Conservation (phyloP, 495 filamentous ascomycete genomes). For the Melanomma pulvis-pyrius region DNA sequence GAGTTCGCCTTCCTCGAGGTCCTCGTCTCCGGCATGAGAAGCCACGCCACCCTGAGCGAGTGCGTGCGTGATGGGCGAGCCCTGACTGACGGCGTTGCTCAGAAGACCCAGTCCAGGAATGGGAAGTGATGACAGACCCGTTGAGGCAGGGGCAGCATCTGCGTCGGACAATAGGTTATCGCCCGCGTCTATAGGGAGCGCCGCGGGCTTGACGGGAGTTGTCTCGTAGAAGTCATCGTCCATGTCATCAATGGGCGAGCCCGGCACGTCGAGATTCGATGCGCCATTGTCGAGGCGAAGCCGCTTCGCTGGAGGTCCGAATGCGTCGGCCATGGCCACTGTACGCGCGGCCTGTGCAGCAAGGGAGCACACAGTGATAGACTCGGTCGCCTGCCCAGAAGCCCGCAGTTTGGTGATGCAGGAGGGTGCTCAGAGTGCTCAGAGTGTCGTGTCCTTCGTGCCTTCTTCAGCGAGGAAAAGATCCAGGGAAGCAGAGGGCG, state of each 20-base stretch:
- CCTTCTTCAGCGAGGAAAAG: background rate
- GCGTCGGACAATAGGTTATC: background rate
- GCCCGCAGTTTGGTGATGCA: background rate
- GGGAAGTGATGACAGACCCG: conserved; percentile 1
- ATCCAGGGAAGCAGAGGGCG: background rate
- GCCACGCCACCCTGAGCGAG: background rate
- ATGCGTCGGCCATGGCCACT: conserved; percentile 23
- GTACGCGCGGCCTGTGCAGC: conserved; percentile 3
- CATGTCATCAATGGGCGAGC: conserved; percentile 35
- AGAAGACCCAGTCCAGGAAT: conserved; percentile 34
- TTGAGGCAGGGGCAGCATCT: conserved; percentile 5
- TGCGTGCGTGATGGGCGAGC: background rate
- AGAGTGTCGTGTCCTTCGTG: background rate
- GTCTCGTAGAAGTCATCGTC: conserved; percentile 39
- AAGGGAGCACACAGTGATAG: background rate
- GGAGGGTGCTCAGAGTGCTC: background rate
- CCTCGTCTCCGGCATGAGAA: background rate
- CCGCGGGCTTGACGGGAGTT: conserved; percentile 20
- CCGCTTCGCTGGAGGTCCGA: conserved; percentile 37
- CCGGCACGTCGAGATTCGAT: conserved; percentile 26
- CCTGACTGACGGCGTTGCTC: conserved; percentile 8
- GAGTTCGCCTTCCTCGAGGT: conserved; percentile 25
- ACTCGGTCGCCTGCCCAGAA: background rate
- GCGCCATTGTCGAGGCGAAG: conserved; percentile 29
- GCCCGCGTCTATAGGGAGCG: background rate